Percentiles rank a stretch among this genome's conserved stretches.
phyloP scores from a whole-genome alignment of 2,329 filamentous ascomycete genomes.

The Xylariaceae sp. region DNA sequence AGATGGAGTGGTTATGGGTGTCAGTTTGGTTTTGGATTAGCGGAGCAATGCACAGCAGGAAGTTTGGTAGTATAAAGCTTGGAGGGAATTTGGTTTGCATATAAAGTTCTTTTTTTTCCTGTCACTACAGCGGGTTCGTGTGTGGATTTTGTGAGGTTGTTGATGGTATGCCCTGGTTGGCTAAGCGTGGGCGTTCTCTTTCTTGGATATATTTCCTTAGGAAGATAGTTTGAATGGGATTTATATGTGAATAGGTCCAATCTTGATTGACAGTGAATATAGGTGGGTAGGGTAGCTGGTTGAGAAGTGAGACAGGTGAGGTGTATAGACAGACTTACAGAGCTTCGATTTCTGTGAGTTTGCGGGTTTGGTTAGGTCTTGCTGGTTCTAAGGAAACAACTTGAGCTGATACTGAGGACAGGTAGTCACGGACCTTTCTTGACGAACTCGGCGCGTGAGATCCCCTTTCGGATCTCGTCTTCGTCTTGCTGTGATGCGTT shows the following conservation, averaged over 20 bases:
- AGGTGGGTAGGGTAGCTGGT: too few relatives aligned
- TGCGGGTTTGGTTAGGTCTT: constrained; percentile 1
- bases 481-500: constrained; percentile 69
- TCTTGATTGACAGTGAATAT: not conserved
- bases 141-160: not conserved
- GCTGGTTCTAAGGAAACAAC: too few relatives aligned
- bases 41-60: not conserved
- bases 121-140: not conserved
- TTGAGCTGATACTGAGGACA: not conserved
- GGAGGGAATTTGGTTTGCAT: too few relatives aligned
- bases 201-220: too few relatives aligned
- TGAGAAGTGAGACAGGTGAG: not conserved
- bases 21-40: constrained; percentile 17
- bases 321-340: constrained; percentile 68
- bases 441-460: constrained; percentile 78
- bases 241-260: too few relatives aligned
- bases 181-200: too few relatives aligned
- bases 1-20: constrained; percentile 18
- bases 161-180: too few relatives aligned
- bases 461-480: constrained; percentile 68
- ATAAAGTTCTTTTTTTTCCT: too few relatives aligned
- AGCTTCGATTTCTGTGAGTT: constrained; percentile 75
- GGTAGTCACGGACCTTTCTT: constrained; percentile 65
- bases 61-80: not conserved
- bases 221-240: too few relatives aligned